A percentile compares a stretch with the other conserved stretches of the same genome.
Conservation (phyloP, 2,329 filamentous ascomycete genomes). For the Sporothrix sp. region DNA sequence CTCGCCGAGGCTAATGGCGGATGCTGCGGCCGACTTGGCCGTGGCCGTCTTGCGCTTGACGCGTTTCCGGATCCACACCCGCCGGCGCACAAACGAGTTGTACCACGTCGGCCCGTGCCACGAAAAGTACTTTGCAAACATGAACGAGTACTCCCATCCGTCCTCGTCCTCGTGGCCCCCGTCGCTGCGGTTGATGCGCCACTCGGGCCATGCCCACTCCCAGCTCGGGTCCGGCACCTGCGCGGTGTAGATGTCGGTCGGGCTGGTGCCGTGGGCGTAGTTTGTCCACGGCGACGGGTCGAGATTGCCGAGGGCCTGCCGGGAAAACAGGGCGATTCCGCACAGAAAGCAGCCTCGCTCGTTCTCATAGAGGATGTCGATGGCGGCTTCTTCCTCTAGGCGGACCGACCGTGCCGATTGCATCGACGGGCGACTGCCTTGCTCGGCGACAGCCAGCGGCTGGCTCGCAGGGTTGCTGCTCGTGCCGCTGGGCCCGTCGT, state of each 20-base stretch:
- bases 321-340: slow-evolving; percentile 81
- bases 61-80: slow-evolving; percentile 78
- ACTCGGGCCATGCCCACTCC: slow-evolving; percentile 72
- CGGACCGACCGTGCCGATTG: slow-evolving; percentile 4
- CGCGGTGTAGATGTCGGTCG: slow-evolving; percentile 66
- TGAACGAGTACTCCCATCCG: slow-evolving; percentile 94
- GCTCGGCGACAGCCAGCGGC: background rate
- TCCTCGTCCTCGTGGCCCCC: slow-evolving; percentile 58
- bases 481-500: background rate
- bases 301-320: slow-evolving; percentile 71
- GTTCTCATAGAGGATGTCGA: slow-evolving; percentile 93
- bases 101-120: slow-evolving; percentile 94
- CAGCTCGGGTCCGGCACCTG: slow-evolving; percentile 91
- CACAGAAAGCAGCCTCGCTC: slow-evolving; percentile 86
- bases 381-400: slow-evolving; percentile 37
- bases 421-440: slow-evolving; percentile 2
- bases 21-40: background rate
- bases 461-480: background rate
- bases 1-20: slow-evolving; percentile 25
- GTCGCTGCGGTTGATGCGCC: slow-evolving; percentile 60
- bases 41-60: slow-evolving; percentile 38
- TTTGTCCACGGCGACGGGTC: slow-evolving; percentile 88
- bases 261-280: slow-evolving; percentile 47
- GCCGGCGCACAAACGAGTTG: slow-evolving; percentile 84
- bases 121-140: slow-evolving; percentile 61